A percentile compares a stretch with the other conserved stretches of the same genome.
Evolutionary conservation across 2,329 filamentous ascomycete genomes (phyloP).

Genomic region (Colletotrichum sp.): DNA sequence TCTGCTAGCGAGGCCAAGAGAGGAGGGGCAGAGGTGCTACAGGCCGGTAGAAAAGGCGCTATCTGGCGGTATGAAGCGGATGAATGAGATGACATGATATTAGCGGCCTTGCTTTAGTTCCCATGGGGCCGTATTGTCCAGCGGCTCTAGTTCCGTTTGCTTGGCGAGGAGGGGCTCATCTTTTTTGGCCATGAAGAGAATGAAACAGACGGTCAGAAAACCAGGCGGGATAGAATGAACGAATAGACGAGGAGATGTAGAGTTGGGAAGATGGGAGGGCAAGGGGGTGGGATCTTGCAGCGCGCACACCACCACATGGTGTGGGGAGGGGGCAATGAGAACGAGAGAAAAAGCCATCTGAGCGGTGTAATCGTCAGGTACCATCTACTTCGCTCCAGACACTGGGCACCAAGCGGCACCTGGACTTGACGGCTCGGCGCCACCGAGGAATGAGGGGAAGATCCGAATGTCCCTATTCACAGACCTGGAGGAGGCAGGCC

Average conservation of each 20-base stretch:
- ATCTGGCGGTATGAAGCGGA: neutral
- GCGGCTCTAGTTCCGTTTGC: neutral
- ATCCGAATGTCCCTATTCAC: conserved; percentile 5
- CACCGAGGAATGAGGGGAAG: neutral
- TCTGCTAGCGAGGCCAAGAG: neutral
- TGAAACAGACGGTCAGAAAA: neutral
- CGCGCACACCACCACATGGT: neutral
- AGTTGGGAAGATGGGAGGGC: neutral
- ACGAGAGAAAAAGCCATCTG: neutral
- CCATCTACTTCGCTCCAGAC: conserved; percentile 1
- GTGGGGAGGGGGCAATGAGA: neutral
- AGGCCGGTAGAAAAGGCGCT: neutral
- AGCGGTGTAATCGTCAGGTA: neutral
- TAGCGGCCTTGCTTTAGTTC: neutral
- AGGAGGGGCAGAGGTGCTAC: neutral
- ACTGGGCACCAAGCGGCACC: neutral
- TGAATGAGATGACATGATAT: neutral
- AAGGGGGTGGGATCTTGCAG: neutral
- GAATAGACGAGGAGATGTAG: neutral
- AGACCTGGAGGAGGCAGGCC: neutral
- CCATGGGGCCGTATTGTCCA: neutral
- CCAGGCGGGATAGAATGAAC: neutral
- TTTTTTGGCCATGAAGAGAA: neutral
- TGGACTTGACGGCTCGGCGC: neutral
- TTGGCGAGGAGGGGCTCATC: neutral